Evolutionary conservation across 2,329 filamentous ascomycete genomes (phyloP), one percentile per base, ranked within the genome.

Genomic region (Delphinella strobiligena): DNA sequence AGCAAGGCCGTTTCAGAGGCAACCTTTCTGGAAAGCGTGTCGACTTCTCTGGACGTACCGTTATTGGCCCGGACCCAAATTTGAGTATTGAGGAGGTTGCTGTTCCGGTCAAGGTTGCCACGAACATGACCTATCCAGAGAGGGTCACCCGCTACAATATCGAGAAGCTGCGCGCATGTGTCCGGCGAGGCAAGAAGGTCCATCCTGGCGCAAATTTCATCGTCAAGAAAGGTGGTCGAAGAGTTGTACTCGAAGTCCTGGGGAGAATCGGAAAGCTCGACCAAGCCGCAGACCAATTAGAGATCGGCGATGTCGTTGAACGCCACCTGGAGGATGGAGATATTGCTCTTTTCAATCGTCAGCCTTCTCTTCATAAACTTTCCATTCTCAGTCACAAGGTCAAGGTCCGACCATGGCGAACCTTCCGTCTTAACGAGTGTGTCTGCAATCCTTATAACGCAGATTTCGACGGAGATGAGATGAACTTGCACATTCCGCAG

Each of bases 401-500:
- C 51, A 95, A 95, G 61, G 78, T 98, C 36, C 78, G 91, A 36
- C 91, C 89, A 0, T 93, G 91, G 80, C 79, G 88, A 60, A 98
- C 91, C 0, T 96, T 98, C 58, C 81, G 91, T 40, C 71, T 98
- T 14, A 98, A 98, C 57, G 91, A 98, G 59, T 98, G 91, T 74
- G 91, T 94, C 1, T 98, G 91, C 62, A 88, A 83, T 45, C 91
- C 91, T 3, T 98, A 98, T 69, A 98, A 98, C 52, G 91, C 91
- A 41, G 91, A 98, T 74, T 98, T 98, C 51, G 91, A 98, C 53
- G 91, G 91, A 44, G 91, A 98, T 52, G 91, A 98, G 61, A 98
- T 98, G 91, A 98, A 98, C 52, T 64, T 98, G 35, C 91, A 98
- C 62, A 88, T 98, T 12, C 91, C 91, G 2, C 91, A 98, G 58